Evolutionary conservation across 768 basidiomycete genomes (phyloP), one percentile per base, ranked within the genome.

Genomic region (Pisolithus tinctorius): DNA sequence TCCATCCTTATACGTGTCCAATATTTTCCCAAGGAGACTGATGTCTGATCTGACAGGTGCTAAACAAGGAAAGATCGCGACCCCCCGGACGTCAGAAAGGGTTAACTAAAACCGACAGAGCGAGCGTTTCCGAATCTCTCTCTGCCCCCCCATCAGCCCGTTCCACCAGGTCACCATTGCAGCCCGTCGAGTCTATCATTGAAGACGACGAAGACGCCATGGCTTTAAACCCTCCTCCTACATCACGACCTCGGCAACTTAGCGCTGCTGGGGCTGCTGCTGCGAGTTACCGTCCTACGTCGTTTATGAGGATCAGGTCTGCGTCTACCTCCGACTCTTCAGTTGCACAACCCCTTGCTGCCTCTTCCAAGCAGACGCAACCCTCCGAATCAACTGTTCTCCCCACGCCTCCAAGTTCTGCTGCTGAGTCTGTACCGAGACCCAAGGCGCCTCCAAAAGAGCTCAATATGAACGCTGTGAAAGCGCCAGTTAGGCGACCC

Each of bases 41-140:
- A 58, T 34, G 45, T 41, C 55, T 43, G 38, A 42, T 48, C 43
- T 37, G 53, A 52, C 55, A 87, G 86, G 77, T 78, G 57, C 80
- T 82, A 73, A 86, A 86, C 77, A 84, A 81, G 74, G 85, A 86
- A 69, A 84, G 83, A 69, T 75, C 74, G 5, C 68, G 66, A 45
- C 50, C 51, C 49, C 66, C 57, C 55, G 64, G 65, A 29, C 64
- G 62, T 40, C 66, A 58, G 51, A 68, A 57, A 37, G 50, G 40
- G 14, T 44, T 51, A 45, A 30, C 53, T 39, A 59, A 58, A 50
- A 55, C 48, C 52, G 66, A 66, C 54, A 62, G 63, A 29, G 46
- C 55, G 10, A 62, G 58, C 52, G 56, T 55, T 14, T n/a, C 47
- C 20, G 56, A 63, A 49, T 42, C 43, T 8, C 50, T 53, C 48